These are phyloP conservation scores for Triticum aestivum DNA, from an alignment of 176 grass and related monocot species.

Conservation along the genomic window IWGSC_CS_RefSeq_v2.1 NC_057804.1:587083059-587083558, in stretches of 20 bases:
- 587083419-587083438: not conserved
- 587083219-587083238: not conserved
- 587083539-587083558: no score
- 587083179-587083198: not conserved
- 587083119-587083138: not conserved
- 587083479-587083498: no score
- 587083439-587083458: no score
- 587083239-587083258: not conserved
- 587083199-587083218: not conserved
- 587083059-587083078: slow-evolving; percentile 47
- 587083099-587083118: not conserved
- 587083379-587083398: not conserved
- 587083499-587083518: no score
- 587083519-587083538: no score
- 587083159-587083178: not conserved
- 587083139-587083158: not conserved
- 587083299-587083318: not conserved
- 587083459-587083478: no score
- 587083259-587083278: not conserved
- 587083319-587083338: not conserved
- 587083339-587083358: not conserved
- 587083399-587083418: not conserved
- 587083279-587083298: not conserved
- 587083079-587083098: not conserved
- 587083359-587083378: not conserved